A percentile compares a stretch with the other conserved stretches of the same genome.
These are phyloP conservation scores for Fusarium sp. DNA, from an alignment of 2,329 filamentous ascomycete species.

Conservation along the genomic window DNA sequence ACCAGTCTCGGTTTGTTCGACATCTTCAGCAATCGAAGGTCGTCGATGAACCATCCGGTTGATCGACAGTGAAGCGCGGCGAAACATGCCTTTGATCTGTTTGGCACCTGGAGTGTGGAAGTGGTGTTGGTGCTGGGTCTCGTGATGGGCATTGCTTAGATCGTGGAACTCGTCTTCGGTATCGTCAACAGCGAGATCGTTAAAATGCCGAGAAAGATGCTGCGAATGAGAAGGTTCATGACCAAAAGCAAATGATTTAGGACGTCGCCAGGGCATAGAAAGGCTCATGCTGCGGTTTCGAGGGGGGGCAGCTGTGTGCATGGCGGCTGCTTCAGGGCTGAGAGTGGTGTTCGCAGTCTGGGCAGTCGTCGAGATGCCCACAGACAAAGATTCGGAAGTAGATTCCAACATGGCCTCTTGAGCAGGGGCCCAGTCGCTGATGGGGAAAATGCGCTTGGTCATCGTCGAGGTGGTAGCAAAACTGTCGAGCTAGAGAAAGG, in stretches of 20 bases:
- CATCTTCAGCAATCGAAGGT: slow-evolving; percentile 52
- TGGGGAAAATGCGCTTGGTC: slow-evolving; percentile 51
- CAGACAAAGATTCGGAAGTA: slow-evolving; percentile 27
- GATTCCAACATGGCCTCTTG: slow-evolving; percentile 53
- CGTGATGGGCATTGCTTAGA: slow-evolving; percentile 26
- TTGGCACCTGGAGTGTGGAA: slow-evolving; percentile 43
- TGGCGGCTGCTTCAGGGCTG: slow-evolving; percentile 9
- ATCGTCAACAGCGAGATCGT: slow-evolving; percentile 48
- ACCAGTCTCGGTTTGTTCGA: slow-evolving; percentile 20
- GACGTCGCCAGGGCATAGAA: slow-evolving; percentile 60
- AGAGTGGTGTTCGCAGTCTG: neutral
- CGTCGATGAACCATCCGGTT: slow-evolving; percentile 62
- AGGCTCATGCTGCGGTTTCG: slow-evolving; percentile 60
- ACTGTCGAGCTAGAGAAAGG: neutral
- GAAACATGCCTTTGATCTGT: slow-evolving; percentile 60
- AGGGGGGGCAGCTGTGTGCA: slow-evolving; percentile 39
- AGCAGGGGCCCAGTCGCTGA: slow-evolving; percentile 53
- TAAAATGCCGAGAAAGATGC: slow-evolving; percentile 42
- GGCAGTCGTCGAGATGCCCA: slow-evolving; percentile 12
- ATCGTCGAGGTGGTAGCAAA: slow-evolving; percentile 30
- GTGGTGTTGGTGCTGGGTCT: slow-evolving; percentile 42
- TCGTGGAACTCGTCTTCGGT: slow-evolving; percentile 40
- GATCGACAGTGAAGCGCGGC: slow-evolving; percentile 64
- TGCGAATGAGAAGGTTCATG: slow-evolving; percentile 47
- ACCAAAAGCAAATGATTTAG: slow-evolving; percentile 54